Evolutionary conservation across 1,284 basidiomycete species (phyloP).

Genomic region (Cutaneotrichosporon cavernicola): DNA sequence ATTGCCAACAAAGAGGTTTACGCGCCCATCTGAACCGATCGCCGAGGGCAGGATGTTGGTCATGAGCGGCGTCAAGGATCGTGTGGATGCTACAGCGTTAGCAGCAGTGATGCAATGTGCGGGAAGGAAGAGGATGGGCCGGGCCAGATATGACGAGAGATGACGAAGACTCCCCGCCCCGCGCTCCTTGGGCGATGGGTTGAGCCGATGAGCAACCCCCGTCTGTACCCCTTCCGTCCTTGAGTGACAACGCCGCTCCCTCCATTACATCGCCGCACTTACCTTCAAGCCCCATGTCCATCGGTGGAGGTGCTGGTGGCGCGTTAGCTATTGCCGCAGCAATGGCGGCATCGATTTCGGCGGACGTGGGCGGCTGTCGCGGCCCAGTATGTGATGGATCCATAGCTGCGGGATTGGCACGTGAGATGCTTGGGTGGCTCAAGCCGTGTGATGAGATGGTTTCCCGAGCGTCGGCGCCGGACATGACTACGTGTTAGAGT

Average conservation of each 20-base stretch:
- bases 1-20: slow-evolving; percentile 86
- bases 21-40: slow-evolving; percentile 68
- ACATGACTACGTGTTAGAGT: slow-evolving; percentile 8
- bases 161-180: not conserved
- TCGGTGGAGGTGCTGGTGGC: slow-evolving; percentile 37
- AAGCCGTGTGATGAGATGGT: not conserved
- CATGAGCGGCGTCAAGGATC: slow-evolving; percentile 48
- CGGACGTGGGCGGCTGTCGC: slow-evolving; percentile 39
- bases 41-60: slow-evolving; percentile 52
- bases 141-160: not conserved
- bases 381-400: slow-evolving; percentile 1
- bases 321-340: slow-evolving; percentile 51
- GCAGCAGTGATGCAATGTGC: not conserved
- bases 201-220: not conserved
- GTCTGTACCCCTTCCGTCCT: not conserved
- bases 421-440: not conserved
- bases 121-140: not conserved
- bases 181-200: too few relatives aligned
- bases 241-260: not conserved
- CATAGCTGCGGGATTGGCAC: not conserved
- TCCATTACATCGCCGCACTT: slow-evolving; percentile 14
- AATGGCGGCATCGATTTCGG: slow-evolving; percentile 51
- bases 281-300: slow-evolving; percentile 33
- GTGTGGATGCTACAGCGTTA: slow-evolving; percentile 27
- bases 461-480: slow-evolving; percentile 4